Evolutionary conservation across 495 filamentous ascomycete species (phyloP).

Genomic region (Tuber umbilicatum): DNA sequence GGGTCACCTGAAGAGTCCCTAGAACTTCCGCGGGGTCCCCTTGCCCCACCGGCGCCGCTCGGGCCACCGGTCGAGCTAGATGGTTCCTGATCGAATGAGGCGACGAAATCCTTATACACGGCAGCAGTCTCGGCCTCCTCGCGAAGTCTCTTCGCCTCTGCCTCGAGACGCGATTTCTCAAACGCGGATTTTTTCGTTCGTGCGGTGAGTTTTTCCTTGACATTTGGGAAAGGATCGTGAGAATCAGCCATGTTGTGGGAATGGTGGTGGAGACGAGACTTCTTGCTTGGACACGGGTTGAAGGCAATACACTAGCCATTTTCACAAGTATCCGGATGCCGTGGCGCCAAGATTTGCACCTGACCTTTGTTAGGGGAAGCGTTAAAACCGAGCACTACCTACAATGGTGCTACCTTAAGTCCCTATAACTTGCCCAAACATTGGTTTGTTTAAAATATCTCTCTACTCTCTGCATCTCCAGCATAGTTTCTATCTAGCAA

Average conservation of each 20-base stretch:
- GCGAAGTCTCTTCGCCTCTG: conserved; percentile 79
- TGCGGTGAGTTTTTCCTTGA: conserved; percentile 73
- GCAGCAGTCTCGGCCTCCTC: conserved; percentile 87
- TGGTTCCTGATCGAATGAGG: conserved; percentile 72
- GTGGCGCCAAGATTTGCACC: too few species aligned
- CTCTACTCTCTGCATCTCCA: too few species aligned
- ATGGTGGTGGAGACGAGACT: too few species aligned
- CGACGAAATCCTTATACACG: conserved; percentile 83
- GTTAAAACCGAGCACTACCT: too few species aligned
- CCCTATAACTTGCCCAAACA: too few species aligned
- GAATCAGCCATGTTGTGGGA: not conserved
- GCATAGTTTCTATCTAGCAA: too few species aligned
- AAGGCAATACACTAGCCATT: too few species aligned
- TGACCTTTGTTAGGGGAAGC: too few species aligned
- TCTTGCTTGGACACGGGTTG: too few species aligned
- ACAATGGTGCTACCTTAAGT: too few species aligned
- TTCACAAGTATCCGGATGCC: too few species aligned
- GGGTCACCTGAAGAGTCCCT: conserved; percentile 37
- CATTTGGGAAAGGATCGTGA: conserved; percentile 60
- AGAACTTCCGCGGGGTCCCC: conserved; percentile 29
- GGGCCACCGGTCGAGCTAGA: conserved; percentile 44
- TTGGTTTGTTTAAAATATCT: too few species aligned
- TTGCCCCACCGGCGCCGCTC: conserved; percentile 44
- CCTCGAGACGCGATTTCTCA: conserved; percentile 86
- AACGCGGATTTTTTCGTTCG: conserved; percentile 83